These are phyloP conservation scores for Cupressus sempervirens DNA, from an alignment of 75 land plant species.

Conservation along the genomic window DNA sequence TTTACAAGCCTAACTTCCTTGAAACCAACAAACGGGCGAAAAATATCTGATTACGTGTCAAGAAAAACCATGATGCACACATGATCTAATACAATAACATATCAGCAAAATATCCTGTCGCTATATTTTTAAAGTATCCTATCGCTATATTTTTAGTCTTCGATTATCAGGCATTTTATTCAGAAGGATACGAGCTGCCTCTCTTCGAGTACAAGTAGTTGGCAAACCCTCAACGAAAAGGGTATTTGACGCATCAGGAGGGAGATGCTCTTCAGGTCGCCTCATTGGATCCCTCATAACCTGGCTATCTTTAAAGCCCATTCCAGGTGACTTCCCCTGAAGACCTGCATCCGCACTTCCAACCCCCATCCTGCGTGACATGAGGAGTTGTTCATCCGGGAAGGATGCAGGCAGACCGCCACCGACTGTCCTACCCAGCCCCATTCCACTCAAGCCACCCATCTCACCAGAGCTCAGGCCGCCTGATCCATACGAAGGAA, in stretches of 20 bases:
- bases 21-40: constrained; percentile 97
- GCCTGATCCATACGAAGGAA: constrained; percentile 22
- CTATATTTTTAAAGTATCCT: too few species aligned
- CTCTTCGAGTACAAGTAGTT: constrained; percentile 65
- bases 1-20: constrained; percentile 91
- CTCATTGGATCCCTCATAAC: constrained; percentile 21
- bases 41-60: constrained; percentile 56
- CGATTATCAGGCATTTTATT: not conserved
- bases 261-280: constrained; percentile 47
- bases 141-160: constrained; percentile 1
- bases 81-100: not conserved
- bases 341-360: constrained; percentile 20
- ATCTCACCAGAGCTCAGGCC: constrained; percentile 13
- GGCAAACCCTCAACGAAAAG: constrained; percentile 91
- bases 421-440: constrained; percentile 26
- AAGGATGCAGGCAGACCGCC: constrained; percentile 36
- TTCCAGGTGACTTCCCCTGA: constrained; percentile 22
- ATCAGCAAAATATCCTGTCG: not conserved
- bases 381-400: constrained; percentile 35
- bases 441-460: constrained; percentile 29
- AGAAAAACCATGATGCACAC: not conserved
- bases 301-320: constrained; percentile 20
- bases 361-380: constrained; percentile 23
- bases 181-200: constrained; percentile 74
- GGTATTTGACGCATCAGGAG: constrained; percentile 81